A percentile compares a stretch with the other conserved stretches of the same genome.
Evolutionary conservation across 768 basidiomycete species (phyloP).

Genomic region (Cystofilobasidium ferigula): DNA sequence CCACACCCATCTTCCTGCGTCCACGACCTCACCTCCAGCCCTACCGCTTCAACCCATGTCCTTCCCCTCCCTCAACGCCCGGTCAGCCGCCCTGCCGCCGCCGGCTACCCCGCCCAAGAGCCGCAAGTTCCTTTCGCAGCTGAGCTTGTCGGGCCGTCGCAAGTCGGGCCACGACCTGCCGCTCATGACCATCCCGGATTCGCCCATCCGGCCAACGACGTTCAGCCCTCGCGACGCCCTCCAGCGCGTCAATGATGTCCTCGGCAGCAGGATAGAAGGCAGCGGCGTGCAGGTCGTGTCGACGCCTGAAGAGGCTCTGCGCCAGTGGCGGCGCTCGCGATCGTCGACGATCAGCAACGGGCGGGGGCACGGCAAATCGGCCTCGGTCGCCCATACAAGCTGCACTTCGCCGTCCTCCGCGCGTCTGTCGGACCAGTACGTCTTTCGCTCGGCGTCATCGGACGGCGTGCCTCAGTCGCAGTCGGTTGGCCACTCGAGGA

Average conservation of each 20-base stretch:
- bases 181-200: background rate
- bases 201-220: background rate
- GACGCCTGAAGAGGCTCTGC: background rate
- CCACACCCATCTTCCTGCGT: no score
- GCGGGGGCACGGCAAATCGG: background rate
- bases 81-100: conserved; percentile 5
- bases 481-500: background rate
- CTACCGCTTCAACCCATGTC: conserved; percentile 6
- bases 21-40: no score
- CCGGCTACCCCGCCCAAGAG: background rate
- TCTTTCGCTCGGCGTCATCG: background rate
- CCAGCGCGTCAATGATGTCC: no score
- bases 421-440: background rate
- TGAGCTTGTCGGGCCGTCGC: conserved; percentile 2
- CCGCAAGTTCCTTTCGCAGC: background rate
- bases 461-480: background rate
- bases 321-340: background rate
- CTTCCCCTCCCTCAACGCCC: conserved; percentile 12
- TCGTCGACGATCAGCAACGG: background rate
- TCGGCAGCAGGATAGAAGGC: no score
- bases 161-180: conserved; percentile 1
- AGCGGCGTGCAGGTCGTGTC: background rate
- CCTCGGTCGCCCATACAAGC: background rate
- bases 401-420: background rate
- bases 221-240: no score